These are phyloP conservation scores for Russula griseocarnosa DNA, from an alignment of 768 basidiomycete genomes.

Conservation along the genomic window DNA sequence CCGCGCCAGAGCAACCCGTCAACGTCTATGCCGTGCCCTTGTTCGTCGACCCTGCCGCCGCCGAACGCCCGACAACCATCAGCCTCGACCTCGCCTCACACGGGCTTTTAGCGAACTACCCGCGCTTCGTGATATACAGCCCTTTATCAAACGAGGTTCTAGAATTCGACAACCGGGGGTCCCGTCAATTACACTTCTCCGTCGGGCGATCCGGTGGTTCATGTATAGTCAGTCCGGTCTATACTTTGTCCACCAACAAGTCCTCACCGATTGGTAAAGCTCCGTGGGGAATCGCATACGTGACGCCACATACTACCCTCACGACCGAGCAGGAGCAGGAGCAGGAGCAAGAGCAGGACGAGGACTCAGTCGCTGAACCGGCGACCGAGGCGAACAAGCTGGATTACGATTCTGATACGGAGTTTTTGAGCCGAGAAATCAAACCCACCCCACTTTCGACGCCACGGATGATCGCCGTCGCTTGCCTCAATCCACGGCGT, in stretches of 20 bases:
- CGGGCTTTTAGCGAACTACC: slow-evolving; percentile 12
- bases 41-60: slow-evolving; percentile 1
- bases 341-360: slow-evolving; percentile 9
- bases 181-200: slow-evolving; percentile 30
- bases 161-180: slow-evolving; percentile 13
- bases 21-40: slow-evolving; percentile 23
- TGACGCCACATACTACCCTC: slow-evolving; percentile 33
- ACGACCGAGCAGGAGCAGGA: slow-evolving; percentile 21
- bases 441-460: slow-evolving; percentile 1
- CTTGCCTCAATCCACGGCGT: slow-evolving; percentile 18
- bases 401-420: slow-evolving; percentile 19
- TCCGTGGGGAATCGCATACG: slow-evolving; percentile 37
- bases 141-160: slow-evolving; percentile 10
- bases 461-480: not conserved
- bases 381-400: slow-evolving; percentile 13
- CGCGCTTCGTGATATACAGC: slow-evolving; percentile 8
- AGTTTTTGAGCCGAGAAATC: slow-evolving; percentile 22
- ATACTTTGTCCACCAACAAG: slow-evolving; percentile 27
- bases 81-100: slow-evolving; percentile 19
- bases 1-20: slow-evolving; percentile 14
- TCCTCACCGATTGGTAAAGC: slow-evolving; percentile 23
- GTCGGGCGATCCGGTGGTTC: slow-evolving; percentile 32
- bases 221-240: slow-evolving; percentile 34
- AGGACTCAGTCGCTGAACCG: slow-evolving; percentile 3
- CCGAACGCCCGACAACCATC: slow-evolving; percentile 8